phyloP scores from a whole-genome alignment of 2,329 filamentous ascomycete genomes.

The Beauveria asiatica region DNA sequence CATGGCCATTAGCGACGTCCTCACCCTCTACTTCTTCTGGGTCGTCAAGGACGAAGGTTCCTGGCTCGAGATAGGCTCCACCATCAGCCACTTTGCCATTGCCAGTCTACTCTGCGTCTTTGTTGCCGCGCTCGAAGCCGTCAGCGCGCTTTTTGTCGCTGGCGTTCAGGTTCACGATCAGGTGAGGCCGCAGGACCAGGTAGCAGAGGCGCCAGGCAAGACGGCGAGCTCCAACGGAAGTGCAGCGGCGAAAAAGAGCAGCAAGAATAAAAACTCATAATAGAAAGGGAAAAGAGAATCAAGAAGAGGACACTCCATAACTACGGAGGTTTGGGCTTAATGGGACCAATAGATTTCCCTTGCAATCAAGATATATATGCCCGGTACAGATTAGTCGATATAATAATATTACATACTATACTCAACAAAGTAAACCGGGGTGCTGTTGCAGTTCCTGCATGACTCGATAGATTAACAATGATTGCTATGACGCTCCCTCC shows the following conservation, averaged over 20 bases:
- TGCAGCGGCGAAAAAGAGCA: not conserved
- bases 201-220: not conserved
- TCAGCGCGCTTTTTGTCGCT: slow-evolving; percentile 73
- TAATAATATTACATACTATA: not conserved
- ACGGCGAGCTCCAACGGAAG: not conserved
- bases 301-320: not conserved
- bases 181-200: not conserved
- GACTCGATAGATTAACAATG: not conserved
- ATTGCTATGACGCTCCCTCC: not conserved
- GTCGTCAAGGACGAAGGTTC: slow-evolving; percentile 93
- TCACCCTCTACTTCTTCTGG: slow-evolving; percentile 96
- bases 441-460: not conserved
- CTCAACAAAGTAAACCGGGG: not conserved
- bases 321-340: not conserved
- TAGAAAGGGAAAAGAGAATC: not conserved
- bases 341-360: not conserved
- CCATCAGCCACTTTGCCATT: slow-evolving; percentile 92
- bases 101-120: slow-evolving; percentile 85
- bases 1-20: slow-evolving; percentile 81
- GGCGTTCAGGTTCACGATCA: slow-evolving; percentile 59
- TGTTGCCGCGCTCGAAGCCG: slow-evolving; percentile 75
- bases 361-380: not conserved
- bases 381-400: not conserved
- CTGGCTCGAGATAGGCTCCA: slow-evolving; percentile 96
- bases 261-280: slow-evolving; percentile 7